Evolutionary conservation across 495 filamentous ascomycete species (phyloP).

Genomic region (Pseudotulostoma volvatum): DNA sequence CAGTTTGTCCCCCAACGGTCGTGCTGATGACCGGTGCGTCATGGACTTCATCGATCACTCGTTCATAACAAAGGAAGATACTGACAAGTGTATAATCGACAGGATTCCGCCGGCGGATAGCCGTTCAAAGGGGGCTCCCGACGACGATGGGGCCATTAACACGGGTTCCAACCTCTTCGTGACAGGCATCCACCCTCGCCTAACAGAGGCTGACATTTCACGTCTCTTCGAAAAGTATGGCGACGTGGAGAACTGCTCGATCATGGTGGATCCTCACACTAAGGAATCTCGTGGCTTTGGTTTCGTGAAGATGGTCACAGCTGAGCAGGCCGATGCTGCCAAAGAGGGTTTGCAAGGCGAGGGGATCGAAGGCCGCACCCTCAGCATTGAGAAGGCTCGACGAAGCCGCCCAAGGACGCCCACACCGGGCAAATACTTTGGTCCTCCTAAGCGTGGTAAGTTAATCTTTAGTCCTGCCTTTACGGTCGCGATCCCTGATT

Average conservation of each 20-base stretch:
- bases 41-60: too few species aligned
- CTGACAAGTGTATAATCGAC: neutral
- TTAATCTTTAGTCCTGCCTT: slow-evolving; percentile 4
- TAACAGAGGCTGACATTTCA: slow-evolving; percentile 78
- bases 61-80: too few species aligned
- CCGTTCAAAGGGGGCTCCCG: slow-evolving; percentile 20
- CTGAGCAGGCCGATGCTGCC: slow-evolving; percentile 86
- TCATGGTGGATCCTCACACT: slow-evolving; percentile 96
- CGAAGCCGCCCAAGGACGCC: slow-evolving; percentile 87
- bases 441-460: slow-evolving; percentile 93
- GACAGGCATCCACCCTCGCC: slow-evolving; percentile 90
- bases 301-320: slow-evolving; percentile 96
- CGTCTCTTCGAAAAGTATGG: slow-evolving; percentile 98
- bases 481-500: slow-evolving; percentile 1
- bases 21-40: slow-evolving; percentile 57
- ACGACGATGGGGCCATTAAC: slow-evolving; percentile 70
- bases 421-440: slow-evolving; percentile 97
- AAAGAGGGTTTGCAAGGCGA: slow-evolving; percentile 94
- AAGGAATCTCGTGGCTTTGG: slow-evolving; percentile 98
- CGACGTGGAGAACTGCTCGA: slow-evolving; percentile 96
- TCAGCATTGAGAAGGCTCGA: slow-evolving; percentile 98
- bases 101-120: slow-evolving; percentile 11
- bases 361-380: slow-evolving; percentile 82
- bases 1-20: slow-evolving; percentile 57
- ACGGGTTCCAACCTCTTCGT: slow-evolving; percentile 97